Base-by-base conservation (phyloP, 2,329 filamentous ascomycete species). In the Calonectria naviculata region DNA sequence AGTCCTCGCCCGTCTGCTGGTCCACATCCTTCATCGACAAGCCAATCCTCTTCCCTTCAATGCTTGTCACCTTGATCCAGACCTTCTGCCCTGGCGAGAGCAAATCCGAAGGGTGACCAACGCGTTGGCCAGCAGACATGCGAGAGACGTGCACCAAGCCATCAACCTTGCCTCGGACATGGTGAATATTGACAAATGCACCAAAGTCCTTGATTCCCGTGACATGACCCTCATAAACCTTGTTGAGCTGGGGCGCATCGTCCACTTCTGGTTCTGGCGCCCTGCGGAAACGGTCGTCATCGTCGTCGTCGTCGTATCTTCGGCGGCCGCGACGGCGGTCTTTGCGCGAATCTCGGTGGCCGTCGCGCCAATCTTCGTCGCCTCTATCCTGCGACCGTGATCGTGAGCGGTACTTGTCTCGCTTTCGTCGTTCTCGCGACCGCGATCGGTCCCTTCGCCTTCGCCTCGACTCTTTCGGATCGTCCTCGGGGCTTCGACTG, bases 11-110 rank as follows among this genome's bases (percentile, higher is more conserved):
- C 4, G 94, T 95, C 34, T 90, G 89, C 81, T 99, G 97, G 77
- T 99, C 96, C 19, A 98, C 95, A 72, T 98, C 96, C 80, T 98
- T 98, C 95, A 99, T 98, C 0, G 95, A 98, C 7, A 99, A 85
- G 0, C 95, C 95, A 78, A 98, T 92, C 31, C 94, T 90, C 65
- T 87, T 91, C 5, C 93, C 93, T 79, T 98, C 94, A 65, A 98
- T 92, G 80, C 94, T 98, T 78, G 93, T 87, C 28, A 99, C 93
- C 82, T 99, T 99, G 77, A 98, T 94, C 82, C 97, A 97, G 65
- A 99, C 95, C 1, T 90, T 85, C 80, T 98, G 95, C 7, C 93
- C 94, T 71, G 90, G 89, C 3, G 93, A 89, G 5, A 99, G 88
- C 1, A 99, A 85, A 80, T 99, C 97, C 0, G 94, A 95, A 0